Base-by-base conservation (phyloP, 2,329 filamentous ascomycete species). In the Dothiorella sarmentorum region DNA sequence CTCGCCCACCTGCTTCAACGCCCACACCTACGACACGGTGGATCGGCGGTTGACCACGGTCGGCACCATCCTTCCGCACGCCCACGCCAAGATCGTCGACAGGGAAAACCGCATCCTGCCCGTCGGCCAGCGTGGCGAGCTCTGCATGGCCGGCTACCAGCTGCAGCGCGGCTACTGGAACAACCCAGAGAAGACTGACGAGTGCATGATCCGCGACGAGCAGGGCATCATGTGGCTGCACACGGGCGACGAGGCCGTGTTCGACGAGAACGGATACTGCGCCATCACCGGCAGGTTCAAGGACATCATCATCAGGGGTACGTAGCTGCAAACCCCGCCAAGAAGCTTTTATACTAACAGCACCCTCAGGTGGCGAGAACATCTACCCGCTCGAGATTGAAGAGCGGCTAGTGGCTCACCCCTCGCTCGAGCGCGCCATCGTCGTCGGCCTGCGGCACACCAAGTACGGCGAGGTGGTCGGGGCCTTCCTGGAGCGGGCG, bases 1-100 rank as follows among this genome's bases (percentile, higher is more conserved):
- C 0, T 88, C 84, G 2, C 89, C 89, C 0, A 91, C 88, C 0
- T 89, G 88, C 73, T 92, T 92, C 78, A 92, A 91, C 65, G 87
- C 89, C 10, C 87, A 88, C 66, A 89, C 86, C 0, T 84, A 87
- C 60, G 89, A 92, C 70, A 81, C 84, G 1, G 82, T 91, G 51
- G 77, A 85, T 62, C 80, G 78, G 37, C 80, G 88, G 35, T 76
- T 92, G 24, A 84, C 82, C 2, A 91, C 88, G 0, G 90, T 92
- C 0, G 89, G 89, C 2, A 88, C 85, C 15, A 75, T 92, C 44
- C 84, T 93, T 76, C 89, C 89, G 3, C 88, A 93, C 66, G 75
- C 73, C 17, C 80, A 82, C 37, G 89, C 89, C 52, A 95, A 94
- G 75, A 89, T 93, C 62, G 84, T 92, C 22, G 85, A 91, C 66